These are phyloP conservation scores for Ophiostoma populinum DNA, from an alignment of 2,329 filamentous ascomycete species.

Conservation along the genomic window DNA sequence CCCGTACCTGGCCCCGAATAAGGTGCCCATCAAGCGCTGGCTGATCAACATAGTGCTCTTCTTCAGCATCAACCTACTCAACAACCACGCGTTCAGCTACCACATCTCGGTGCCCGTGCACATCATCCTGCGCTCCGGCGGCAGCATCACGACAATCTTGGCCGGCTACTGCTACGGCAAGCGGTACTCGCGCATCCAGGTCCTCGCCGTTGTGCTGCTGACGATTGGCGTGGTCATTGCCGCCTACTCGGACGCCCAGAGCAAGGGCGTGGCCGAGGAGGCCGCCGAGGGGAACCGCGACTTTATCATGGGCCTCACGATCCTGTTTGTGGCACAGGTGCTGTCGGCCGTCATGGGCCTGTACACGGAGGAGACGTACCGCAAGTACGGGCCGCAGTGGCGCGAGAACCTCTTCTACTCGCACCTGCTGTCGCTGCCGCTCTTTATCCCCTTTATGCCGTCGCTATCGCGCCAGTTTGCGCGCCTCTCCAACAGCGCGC, in stretches of 20 bases:
- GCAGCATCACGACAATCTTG: constrained; percentile 86
- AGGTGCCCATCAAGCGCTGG: constrained; percentile 74
- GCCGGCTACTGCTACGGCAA: constrained; percentile 82
- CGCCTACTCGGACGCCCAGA: constrained; percentile 74
- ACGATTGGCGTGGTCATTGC: constrained; percentile 76
- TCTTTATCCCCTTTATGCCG: constrained; percentile 57
- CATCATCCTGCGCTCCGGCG: constrained; percentile 88
- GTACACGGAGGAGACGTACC: constrained; percentile 84
- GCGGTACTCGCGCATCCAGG: constrained; percentile 62
- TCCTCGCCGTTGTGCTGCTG: constrained; percentile 65
- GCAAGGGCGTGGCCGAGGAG: constrained; percentile 43
- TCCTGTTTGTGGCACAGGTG: constrained; percentile 76
- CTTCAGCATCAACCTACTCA: constrained; percentile 84
- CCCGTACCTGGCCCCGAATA: constrained; percentile 58
- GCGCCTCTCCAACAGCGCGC: constrained; percentile 45
- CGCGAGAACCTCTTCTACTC: constrained; percentile 95
- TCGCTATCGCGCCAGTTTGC: constrained; percentile 47
- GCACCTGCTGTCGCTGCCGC: constrained; percentile 50
- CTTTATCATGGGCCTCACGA: constrained; percentile 54
- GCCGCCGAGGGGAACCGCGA: constrained; percentile 17
- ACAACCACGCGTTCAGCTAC: constrained; percentile 96
- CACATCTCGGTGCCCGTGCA: constrained; percentile 92
- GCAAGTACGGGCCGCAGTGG: constrained; percentile 74
- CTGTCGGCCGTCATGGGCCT: constrained; percentile 89
- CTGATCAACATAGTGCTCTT: constrained; percentile 77